Evolutionary conservation across 2,329 filamentous ascomycete species (phyloP), one percentile per base, ranked within the genome.

Genomic region (Teratosphaeria viscida): DNA sequence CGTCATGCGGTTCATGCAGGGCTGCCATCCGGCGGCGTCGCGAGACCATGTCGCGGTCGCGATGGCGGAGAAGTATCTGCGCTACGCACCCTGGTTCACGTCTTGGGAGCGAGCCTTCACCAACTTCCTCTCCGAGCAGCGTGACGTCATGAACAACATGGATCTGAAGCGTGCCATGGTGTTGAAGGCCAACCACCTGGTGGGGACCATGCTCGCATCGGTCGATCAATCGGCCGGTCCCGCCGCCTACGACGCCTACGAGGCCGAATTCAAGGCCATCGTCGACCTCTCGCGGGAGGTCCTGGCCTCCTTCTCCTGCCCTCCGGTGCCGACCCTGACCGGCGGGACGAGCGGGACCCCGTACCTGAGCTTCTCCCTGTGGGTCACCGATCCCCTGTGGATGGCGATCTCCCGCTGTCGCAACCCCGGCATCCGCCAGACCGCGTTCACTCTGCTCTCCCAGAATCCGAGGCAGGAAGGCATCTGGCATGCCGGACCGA

Each of bases 321-420:
- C 69, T 35, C 69, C 69, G 10, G 60, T 71, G 34, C 68, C 68
- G 1, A 69, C 68, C 19, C 59, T 71, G 14, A 65, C 60, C n/a
- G 64, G 65, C 19, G 64, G 65, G 23, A 66, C 65, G 23, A 65
- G 65, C 19, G 68, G 68, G 6, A 68, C 66, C 5, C 68, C 68
- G 6, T 71, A 70, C 55, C 62, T 71, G 34, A 69, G 65, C 2
- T 71, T 70, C 59, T 68, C 66, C 1, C 59, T 71, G 14, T 71
- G 69, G 69, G 69, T 71, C n/a, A 71, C 69, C 2, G 69, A 71
- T 59, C 69, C 68, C 5, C 60, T 71, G 16, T 71, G 69, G 69
- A 71, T 71, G 69, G 68, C 66, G 32, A 68, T 71, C 52, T 69
- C 67, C 16, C 65, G 69, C 19, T 71, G 69, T 55, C 65, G 68